Evolutionary conservation across 257 asterid species (phyloP), one percentile per base, ranked within the genome.

Genomic region (Solanum chaucha): DNA sequence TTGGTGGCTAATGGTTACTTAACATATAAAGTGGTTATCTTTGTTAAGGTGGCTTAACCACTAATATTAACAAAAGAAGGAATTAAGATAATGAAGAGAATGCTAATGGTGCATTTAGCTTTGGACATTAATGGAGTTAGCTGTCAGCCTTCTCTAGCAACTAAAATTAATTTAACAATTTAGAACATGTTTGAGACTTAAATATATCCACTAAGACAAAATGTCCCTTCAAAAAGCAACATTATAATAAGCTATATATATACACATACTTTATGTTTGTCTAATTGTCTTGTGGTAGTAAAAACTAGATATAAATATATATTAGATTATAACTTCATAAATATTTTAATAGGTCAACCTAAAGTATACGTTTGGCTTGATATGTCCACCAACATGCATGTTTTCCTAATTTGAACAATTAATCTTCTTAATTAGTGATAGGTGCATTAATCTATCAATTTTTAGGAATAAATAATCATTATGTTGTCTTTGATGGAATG

Each of bases 21-120:
- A 40, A 83, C 30, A 35, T 44, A 82, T 82, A 82, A 87, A 89
- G 84, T 85, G 90, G 84, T 83, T 6, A 88, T 86, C 88, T 87
- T 90, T 89, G 81, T 35, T 84, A 88, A 86, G 58, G 84, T 59
- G 90, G 89, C 89, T 85, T 38, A 87, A 74, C 87, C 93, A 89
- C 89, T 92, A 71, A 71, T 70, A 41, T 41, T 14, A 77, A 38
- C 83, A 74, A 90, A 72, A 28, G 58, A n/a, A 26, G 5, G 20
- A 40, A 13, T 38, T 14, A 24, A 6, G 51, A 75, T 40, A 4
- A 46, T 75, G 61, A 24, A 65, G 72, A 65, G 74, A 68, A 68
- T 68, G n/a, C 40, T 30, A 68, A 68, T 68, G 20, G 73, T 67
- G 73, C 73, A 26, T 26, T 22, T 67, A 67, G 35, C 73, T 24